phyloP scores from a whole-genome alignment of 139 green algal species.

The Closterium sp. region DNA sequence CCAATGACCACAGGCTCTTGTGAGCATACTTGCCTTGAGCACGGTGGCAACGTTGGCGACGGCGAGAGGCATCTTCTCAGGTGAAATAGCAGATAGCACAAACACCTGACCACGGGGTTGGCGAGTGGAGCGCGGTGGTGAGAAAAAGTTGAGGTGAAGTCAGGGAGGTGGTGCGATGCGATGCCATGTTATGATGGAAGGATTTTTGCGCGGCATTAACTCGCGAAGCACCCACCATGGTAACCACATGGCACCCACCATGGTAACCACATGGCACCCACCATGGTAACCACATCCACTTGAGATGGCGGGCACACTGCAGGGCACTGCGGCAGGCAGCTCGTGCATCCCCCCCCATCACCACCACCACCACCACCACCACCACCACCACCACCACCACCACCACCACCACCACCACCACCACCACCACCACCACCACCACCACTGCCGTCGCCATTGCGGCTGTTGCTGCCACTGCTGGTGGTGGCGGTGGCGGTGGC shows the following conservation, averaged over 20 bases:
- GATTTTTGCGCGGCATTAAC: neutral
- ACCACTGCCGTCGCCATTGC: too few species aligned
- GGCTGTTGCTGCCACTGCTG: neutral
- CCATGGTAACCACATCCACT: neutral
- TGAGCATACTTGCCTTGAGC: slow-evolving; percentile 34
- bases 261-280: slow-evolving; percentile 19
- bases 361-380: too few species aligned
- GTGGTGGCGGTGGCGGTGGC: neutral
- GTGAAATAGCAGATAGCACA: slow-evolving; percentile 86
- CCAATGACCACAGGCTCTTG: neutral
- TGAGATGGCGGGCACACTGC: neutral
- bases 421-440: too few species aligned
- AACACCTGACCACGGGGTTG: slow-evolving; percentile 66
- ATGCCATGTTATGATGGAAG: neutral
- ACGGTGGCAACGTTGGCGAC: slow-evolving; percentile 37
- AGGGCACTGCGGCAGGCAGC: neutral
- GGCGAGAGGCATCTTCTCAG: slow-evolving; percentile 51
- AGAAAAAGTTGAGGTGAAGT: too few species aligned
- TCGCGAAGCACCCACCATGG: slow-evolving; percentile 12
- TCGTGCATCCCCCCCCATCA: neutral
- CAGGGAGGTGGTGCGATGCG: neutral
- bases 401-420: too few species aligned
- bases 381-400: too few species aligned
- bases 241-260: slow-evolving; percentile 38
- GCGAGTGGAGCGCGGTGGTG: too few species aligned